phyloP scores from a whole-genome alignment of 2,329 filamentous ascomycete genomes.

The Coniochaeta hoffmannii region DNA sequence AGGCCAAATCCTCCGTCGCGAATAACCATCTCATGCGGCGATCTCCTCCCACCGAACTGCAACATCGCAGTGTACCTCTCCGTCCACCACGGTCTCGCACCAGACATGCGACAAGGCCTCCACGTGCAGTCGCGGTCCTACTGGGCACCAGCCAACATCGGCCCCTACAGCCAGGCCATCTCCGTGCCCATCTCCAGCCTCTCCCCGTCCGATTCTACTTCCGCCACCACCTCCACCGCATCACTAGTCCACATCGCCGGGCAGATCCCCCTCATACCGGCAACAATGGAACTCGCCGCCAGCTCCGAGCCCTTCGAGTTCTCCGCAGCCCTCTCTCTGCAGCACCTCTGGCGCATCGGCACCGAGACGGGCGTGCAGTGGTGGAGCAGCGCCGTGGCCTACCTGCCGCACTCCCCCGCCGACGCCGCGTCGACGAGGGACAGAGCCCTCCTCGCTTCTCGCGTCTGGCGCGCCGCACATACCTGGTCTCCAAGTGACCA shows the following conservation, averaged over 20 bases:
- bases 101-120: slow-evolving; percentile 48
- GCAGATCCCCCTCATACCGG: slow-evolving; percentile 82
- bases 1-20: slow-evolving; percentile 77
- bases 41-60: slow-evolving; percentile 50
- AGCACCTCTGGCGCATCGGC: slow-evolving; percentile 85
- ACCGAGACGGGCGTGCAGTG: slow-evolving; percentile 61
- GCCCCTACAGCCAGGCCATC: slow-evolving; percentile 90
- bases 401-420: slow-evolving; percentile 43
- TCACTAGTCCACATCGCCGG: slow-evolving; percentile 64
- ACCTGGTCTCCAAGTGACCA: slow-evolving; percentile 17
- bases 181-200: slow-evolving; percentile 30
- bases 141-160: slow-evolving; percentile 97
- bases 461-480: slow-evolving; percentile 42
- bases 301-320: slow-evolving; percentile 35
- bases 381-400: slow-evolving; percentile 72
- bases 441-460: slow-evolving; percentile 34
- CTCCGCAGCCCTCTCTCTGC: slow-evolving; percentile 66
- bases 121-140: slow-evolving; percentile 93
- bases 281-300: slow-evolving; percentile 42
- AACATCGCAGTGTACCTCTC: slow-evolving; percentile 54
- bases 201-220: slow-evolving; percentile 3
- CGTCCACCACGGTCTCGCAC: slow-evolving; percentile 22
- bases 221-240: slow-evolving; percentile 3
- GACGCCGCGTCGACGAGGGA: slow-evolving; percentile 9
- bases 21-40: slow-evolving; percentile 74